phyloP scores from a whole-genome alignment of 495 filamentous ascomycete genomes.

The Staphylotrichum tortipilum region DNA sequence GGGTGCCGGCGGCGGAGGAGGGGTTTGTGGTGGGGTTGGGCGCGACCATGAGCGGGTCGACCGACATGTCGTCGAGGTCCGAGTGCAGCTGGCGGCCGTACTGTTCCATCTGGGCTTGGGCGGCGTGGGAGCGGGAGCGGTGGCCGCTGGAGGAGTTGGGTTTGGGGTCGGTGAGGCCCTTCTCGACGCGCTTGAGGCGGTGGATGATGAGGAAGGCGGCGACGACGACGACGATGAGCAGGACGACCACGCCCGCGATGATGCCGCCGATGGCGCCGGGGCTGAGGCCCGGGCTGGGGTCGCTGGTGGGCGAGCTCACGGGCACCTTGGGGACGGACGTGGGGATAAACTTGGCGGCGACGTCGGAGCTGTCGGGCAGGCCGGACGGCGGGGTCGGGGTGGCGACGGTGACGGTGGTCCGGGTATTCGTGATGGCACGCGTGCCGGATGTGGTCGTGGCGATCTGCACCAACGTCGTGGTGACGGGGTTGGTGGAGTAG shows the following conservation, averaged over 20 bases:
- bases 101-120: conserved; percentile 20
- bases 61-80: conserved; percentile 11
- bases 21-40: conserved; percentile 7
- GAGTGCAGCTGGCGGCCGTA: conserved; percentile 16
- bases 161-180: conserved; percentile 25
- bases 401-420: conserved; percentile 18
- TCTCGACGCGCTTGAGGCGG: conserved; percentile 28
- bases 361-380: conserved; percentile 1
- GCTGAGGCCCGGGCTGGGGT: conserved; percentile 22
- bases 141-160: conserved; percentile 21
- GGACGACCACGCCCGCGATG: conserved; percentile 32
- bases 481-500: conserved; percentile 28
- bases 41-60: conserved; percentile 18
- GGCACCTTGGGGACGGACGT: conserved; percentile 31
- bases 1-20: conserved; percentile 3
- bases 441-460: conserved; percentile 29
- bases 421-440: conserved; percentile 20
- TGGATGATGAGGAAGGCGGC: conserved; percentile 32
- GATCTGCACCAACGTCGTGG: conserved; percentile 22
- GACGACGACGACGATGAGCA: conserved; percentile 29
- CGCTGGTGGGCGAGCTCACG: background rate
- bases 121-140: conserved; percentile 10
- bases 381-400: conserved; percentile 22
- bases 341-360: conserved; percentile 30
- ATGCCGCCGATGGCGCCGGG: conserved; percentile 34